Evolutionary conservation across 306 rosid species (phyloP).

Genomic region (Lathyrus sativus): DNA sequence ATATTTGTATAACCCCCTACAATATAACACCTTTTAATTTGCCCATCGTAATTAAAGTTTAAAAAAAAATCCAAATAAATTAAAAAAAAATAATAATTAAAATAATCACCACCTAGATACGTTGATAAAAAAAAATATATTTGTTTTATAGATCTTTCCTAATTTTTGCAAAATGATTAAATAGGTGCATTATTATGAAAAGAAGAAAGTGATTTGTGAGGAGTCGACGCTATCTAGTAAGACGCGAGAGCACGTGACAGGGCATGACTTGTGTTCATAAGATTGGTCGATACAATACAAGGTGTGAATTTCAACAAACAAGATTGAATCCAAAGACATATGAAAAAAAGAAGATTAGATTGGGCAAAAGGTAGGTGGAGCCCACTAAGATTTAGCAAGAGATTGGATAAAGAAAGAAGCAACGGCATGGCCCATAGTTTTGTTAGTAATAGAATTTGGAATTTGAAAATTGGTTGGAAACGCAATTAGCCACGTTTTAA

Average conservation of each 20-base stretch:
- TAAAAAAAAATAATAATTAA: too few species aligned
- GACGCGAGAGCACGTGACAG: conserved; percentile 24
- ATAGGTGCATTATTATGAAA: too few species aligned
- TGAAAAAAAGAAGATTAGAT: background rate
- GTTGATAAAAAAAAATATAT: too few species aligned
- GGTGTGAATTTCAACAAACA: conserved; percentile 20
- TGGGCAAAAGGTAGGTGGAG: conserved; percentile 33
- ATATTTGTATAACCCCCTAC: too few species aligned
- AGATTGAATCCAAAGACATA: background rate
- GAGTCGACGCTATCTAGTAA: background rate
- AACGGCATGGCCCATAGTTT: conserved; percentile 17
- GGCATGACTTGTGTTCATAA: conserved; percentile 30
- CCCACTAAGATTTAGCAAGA: conserved; percentile 53
- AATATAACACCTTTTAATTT: too few species aligned
- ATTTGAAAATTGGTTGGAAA: conserved; percentile 36
- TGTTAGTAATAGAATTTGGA: conserved; percentile 11
- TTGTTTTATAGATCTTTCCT: too few species aligned
- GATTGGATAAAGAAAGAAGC: conserved; percentile 35
- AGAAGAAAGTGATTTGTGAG: too few species aligned
- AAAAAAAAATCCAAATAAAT: too few species aligned
- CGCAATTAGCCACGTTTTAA: conserved; percentile 39
- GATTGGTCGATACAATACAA: conserved; percentile 30
- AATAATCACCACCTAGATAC: too few species aligned
- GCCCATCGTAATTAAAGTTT: too few species aligned
- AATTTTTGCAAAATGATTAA: too few species aligned